phyloP scores from a whole-genome alignment of 257 asterid species.

The Capsicum pubescens region DNA sequence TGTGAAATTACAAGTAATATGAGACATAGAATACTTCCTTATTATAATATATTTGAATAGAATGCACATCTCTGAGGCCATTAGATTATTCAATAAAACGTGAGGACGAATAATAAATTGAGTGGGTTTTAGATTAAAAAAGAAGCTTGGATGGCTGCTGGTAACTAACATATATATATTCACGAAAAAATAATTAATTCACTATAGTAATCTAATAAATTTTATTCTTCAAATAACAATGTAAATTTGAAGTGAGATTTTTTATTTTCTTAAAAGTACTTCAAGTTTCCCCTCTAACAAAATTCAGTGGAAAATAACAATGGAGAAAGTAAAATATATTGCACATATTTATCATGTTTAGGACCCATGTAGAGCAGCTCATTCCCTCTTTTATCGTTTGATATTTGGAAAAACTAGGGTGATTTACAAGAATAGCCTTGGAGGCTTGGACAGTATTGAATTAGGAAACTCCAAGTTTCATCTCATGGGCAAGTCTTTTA shows the following conservation, averaged over 20 bases:
- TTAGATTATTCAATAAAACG: neutral
- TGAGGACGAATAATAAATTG: neutral
- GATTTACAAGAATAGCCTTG: neutral
- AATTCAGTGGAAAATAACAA: too few species aligned
- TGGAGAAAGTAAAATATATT: too few species aligned
- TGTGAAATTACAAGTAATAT: neutral
- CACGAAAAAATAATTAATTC: neutral
- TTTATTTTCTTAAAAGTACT: too few species aligned
- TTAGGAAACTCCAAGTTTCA: too few species aligned
- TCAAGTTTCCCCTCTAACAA: too few species aligned
- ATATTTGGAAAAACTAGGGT: neutral
- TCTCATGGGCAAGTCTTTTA: neutral
- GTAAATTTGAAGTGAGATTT: too few species aligned
- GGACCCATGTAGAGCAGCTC: neutral
- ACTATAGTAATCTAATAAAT: too few species aligned
- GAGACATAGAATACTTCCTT: neutral
- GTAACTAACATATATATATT: constrained; percentile 18
- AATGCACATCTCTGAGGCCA: neutral
- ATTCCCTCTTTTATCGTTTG: neutral
- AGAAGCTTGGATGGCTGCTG: neutral
- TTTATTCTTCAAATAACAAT: too few species aligned
- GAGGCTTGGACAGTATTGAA: neutral
- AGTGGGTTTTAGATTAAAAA: neutral
- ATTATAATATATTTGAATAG: neutral
- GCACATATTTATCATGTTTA: too few species aligned